Conservation (phyloP, 2,329 filamentous ascomycete genomes). For the Ophiostoma ips region DNA sequence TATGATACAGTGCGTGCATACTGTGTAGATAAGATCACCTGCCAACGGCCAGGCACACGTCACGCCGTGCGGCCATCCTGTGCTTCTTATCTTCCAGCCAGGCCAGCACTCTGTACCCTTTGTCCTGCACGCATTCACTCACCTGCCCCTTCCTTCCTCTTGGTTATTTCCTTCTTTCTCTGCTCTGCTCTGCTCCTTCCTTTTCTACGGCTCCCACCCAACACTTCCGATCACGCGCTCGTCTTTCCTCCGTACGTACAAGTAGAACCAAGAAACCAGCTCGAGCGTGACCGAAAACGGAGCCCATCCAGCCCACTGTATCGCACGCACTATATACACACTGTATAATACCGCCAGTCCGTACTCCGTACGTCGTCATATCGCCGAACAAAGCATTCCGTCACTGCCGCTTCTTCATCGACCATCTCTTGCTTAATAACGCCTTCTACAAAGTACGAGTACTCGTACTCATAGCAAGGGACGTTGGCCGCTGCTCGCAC, state of each 20-base stretch:
- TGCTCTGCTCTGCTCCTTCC: too few species aligned
- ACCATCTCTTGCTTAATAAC: too few species aligned
- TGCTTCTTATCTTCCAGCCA: neutral
- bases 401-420: too few species aligned
- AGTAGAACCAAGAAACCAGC: neutral
- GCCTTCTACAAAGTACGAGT: too few species aligned
- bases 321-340: neutral
- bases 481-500: too few species aligned
- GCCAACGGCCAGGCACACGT: neutral
- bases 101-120: too few species aligned
- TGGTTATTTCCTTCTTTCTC: neutral
- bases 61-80: neutral
- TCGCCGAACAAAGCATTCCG: too few species aligned
- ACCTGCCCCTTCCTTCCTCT: neutral
- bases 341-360: too few species aligned
- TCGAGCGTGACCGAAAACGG: neutral
- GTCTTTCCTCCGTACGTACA: neutral
- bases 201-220: neutral
- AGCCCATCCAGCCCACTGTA: neutral
- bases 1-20: neutral
- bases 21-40: neutral
- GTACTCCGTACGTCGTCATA: too few species aligned
- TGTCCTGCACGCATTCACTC: neutral
- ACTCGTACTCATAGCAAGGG: too few species aligned
- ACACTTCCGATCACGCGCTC: conserved; percentile 1